These are phyloP conservation scores for Xylariaceae sp. DNA, from an alignment of 2,329 filamentous ascomycete species.

Conservation along the genomic window DNA sequence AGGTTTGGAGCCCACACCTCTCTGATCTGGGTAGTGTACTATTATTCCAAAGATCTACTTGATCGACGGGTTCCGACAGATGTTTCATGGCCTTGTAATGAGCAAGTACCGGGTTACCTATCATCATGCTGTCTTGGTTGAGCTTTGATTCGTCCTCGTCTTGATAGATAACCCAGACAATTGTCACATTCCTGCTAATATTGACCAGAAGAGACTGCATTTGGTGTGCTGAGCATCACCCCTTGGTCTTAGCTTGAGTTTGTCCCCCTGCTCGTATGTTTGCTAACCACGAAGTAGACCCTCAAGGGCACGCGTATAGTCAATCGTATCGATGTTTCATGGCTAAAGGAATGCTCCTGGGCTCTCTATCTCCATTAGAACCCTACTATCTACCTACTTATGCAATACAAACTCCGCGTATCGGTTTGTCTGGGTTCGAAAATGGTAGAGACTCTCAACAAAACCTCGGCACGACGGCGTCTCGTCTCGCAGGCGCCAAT, in stretches of 20 bases:
- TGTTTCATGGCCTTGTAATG: conserved; percentile 7
- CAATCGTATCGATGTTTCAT: neutral
- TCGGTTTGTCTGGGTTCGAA: conserved; percentile 7
- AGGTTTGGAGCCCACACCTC: conserved; percentile 7
- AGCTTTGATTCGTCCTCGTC: neutral
- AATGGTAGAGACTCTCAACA: conserved; percentile 10
- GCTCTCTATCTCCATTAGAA: neutral
- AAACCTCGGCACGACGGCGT: conserved; percentile 14
- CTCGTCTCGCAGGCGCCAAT: conserved; percentile 10
- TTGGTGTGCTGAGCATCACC: neutral
- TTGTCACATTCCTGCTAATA: neutral
- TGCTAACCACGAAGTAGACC: neutral
- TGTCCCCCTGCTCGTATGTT: neutral
- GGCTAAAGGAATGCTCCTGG: neutral
- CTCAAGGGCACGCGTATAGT: neutral
- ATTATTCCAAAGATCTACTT: neutral
- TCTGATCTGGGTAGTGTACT: conserved; percentile 8
- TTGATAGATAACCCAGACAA: neutral
- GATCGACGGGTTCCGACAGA: conserved; percentile 14
- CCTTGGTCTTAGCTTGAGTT: neutral
- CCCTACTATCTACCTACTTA: neutral
- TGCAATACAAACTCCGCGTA: conserved; percentile 1
- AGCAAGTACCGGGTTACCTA: conserved; percentile 2
- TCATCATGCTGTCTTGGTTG: conserved; percentile 4
- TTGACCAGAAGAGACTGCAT: neutral